A percentile compares a stretch with the other conserved stretches of the same genome.
Conservation (phyloP, 106 monocot species). For the Narthecium ossifragum region DNA sequence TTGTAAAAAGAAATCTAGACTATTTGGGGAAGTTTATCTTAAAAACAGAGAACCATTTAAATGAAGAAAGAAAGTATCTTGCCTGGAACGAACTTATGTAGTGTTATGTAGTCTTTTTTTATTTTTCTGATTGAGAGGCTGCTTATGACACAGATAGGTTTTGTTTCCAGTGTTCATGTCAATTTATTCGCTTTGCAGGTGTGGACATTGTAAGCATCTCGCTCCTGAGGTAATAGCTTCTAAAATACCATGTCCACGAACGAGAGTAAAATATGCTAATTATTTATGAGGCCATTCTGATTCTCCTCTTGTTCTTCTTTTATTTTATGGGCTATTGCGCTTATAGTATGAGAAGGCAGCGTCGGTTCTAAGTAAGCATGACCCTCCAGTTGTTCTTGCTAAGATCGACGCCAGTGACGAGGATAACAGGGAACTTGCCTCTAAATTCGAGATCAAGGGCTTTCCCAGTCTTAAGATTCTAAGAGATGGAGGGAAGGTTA, state of each 20-base stretch:
- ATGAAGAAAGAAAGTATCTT: too few species aligned
- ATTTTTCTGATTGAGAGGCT: too few species aligned
- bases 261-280: too few species aligned
- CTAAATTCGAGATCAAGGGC: conserved; percentile 58
- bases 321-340: neutral
- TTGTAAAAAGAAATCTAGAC: too few species aligned
- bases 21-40: too few species aligned
- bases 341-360: conserved; percentile 98
- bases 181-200: conserved; percentile 47
- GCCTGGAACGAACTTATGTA: too few species aligned
- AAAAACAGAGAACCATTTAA: too few species aligned
- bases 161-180: too few species aligned
- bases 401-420: conserved; percentile 81
- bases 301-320: neutral
- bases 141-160: too few species aligned
- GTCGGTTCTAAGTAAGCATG: conserved; percentile 47
- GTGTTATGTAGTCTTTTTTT: too few species aligned
- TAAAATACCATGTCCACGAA: too few species aligned
- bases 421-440: conserved; percentile 60
- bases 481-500: conserved; percentile 52
- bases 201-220: conserved; percentile 84
- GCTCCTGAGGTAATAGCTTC: conserved; percentile 80
- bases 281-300: neutral
- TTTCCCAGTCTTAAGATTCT: conserved; percentile 90
- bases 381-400: conserved; percentile 81